Evolutionary conservation across 805 yeast genomes (phyloP).

Genomic region (Wickerhamiella dianesei): DNA sequence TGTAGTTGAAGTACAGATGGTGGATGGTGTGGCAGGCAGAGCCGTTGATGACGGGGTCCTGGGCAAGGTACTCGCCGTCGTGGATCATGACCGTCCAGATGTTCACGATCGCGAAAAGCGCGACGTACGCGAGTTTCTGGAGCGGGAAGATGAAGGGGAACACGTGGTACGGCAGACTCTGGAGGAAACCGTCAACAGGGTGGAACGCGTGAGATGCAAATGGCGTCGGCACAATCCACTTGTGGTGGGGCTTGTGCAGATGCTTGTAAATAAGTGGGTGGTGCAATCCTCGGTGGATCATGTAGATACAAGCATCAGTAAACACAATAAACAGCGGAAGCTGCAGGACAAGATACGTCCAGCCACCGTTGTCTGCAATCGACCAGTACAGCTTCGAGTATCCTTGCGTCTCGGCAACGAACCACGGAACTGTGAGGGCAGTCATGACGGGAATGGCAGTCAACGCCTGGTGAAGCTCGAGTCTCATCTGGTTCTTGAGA

Average conservation of each 20-base stretch:
- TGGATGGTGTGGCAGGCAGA: slow-evolving; percentile 98
- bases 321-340: slow-evolving; percentile 72
- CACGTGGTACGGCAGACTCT: slow-evolving; percentile 84
- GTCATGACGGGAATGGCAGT: slow-evolving; percentile 87
- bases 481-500: slow-evolving; percentile 78
- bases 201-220: slow-evolving; percentile 98
- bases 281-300: slow-evolving; percentile 85
- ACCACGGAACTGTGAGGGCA: slow-evolving; percentile 76
- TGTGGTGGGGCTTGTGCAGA: slow-evolving; percentile 95
- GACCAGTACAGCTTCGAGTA: slow-evolving; percentile 64
- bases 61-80: slow-evolving; percentile 90
- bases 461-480: slow-evolving; percentile 69
- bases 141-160: slow-evolving; percentile 88
- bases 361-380: slow-evolving; percentile 51
- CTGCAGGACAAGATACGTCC: slow-evolving; percentile 49
- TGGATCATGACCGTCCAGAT: slow-evolving; percentile 98
- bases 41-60: slow-evolving; percentile 89
- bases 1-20: slow-evolving; percentile 92
- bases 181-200: slow-evolving; percentile 91
- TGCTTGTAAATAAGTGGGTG: slow-evolving; percentile 79
- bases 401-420: slow-evolving; percentile 70
- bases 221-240: slow-evolving; percentile 98
- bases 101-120: slow-evolving; percentile 79
- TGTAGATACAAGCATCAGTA: slow-evolving; percentile 86
- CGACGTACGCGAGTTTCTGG: slow-evolving; percentile 70